A percentile compares a stretch with the other conserved stretches of the same genome.
These are phyloP conservation scores for Mallotus repandus DNA, from an alignment of 441 rosid species.

Conservation along the genomic window DNA sequence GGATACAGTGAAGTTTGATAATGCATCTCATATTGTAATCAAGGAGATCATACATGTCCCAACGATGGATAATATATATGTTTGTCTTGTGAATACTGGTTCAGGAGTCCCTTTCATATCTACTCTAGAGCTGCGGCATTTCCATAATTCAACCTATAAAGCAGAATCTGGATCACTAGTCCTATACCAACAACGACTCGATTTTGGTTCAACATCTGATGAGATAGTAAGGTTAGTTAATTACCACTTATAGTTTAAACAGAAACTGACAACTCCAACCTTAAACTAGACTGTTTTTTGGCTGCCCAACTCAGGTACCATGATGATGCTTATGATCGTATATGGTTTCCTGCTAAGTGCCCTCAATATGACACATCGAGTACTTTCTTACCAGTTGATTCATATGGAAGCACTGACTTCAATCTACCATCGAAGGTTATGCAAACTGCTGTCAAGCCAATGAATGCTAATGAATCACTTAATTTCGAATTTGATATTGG, in stretches of 20 bases:
- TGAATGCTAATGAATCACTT: conserved; percentile 15
- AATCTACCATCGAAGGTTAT: conserved; percentile 33
- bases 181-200: conserved; percentile 23
- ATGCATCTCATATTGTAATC: conserved; percentile 40
- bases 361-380: neutral
- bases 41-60: conserved; percentile 49
- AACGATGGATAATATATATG: conserved; percentile 28
- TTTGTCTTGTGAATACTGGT: conserved; percentile 58
- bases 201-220: conserved; percentile 31
- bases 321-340: conserved; percentile 40
- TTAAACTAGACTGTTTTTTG: neutral
- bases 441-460: conserved; percentile 31
- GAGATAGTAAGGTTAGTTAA: conserved; percentile 28
- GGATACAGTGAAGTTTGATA: conserved; percentile 42
- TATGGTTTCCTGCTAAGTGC: conserved; percentile 30
- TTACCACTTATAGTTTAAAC: no score
- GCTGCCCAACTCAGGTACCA: conserved; percentile 26
- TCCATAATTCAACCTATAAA: conserved; percentile 40
- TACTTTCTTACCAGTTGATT: conserved; percentile 17
- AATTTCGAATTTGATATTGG: neutral
- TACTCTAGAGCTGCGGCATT: conserved; percentile 51
- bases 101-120: conserved; percentile 69
- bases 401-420: conserved; percentile 11
- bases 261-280: no score
- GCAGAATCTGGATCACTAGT: conserved; percentile 33